These are phyloP conservation scores for Didymella sp. DNA, from an alignment of 2,329 filamentous ascomycete species.

Conservation along the genomic window DNA sequence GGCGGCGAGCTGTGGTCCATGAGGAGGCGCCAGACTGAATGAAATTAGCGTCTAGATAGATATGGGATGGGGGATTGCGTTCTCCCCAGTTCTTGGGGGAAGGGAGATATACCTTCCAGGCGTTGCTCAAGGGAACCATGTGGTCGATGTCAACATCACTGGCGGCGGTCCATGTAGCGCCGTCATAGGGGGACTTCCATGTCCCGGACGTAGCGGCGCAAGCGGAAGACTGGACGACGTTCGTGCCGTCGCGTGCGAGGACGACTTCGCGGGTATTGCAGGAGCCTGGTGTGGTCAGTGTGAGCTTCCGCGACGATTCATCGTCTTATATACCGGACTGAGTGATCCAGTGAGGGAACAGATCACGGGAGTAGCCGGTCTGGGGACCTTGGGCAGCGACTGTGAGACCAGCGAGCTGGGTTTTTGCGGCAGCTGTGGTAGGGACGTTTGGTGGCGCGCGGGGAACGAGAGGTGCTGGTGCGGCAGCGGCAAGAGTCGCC, in stretches of 20 bases:
- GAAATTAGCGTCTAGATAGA: too few species aligned
- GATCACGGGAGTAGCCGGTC: conserved; percentile 67
- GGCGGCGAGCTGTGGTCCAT: conserved; percentile 73
- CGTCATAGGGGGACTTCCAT: conserved; percentile 78
- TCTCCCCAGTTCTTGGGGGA: too few species aligned
- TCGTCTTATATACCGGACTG: conserved; percentile 44
- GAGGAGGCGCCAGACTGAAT: conserved; percentile 69
- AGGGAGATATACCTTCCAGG: conserved; percentile 74
- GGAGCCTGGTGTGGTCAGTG: conserved; percentile 26
- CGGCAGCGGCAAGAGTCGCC: conserved; percentile 35
- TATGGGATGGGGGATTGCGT: conserved; percentile 36
- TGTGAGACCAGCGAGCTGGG: conserved; percentile 64
- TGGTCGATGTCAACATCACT: conserved; percentile 83
- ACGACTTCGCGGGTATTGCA: conserved; percentile 79
- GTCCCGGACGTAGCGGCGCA: conserved; percentile 71
- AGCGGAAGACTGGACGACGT: conserved; percentile 63
- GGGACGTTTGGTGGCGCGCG: conserved; percentile 68
- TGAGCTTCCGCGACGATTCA: neutral
- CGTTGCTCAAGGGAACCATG: conserved; percentile 80
- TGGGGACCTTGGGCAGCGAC: conserved; percentile 64
- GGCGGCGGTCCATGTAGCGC: conserved; percentile 70
- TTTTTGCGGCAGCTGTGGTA: conserved; percentile 62
- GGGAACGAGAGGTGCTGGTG: conserved; percentile 41
- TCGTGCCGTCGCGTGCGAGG: conserved; percentile 73
- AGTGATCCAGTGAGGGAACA: conserved; percentile 76